Conservation (phyloP, 257 asterid genomes). For the Striga asiatica region DNA sequence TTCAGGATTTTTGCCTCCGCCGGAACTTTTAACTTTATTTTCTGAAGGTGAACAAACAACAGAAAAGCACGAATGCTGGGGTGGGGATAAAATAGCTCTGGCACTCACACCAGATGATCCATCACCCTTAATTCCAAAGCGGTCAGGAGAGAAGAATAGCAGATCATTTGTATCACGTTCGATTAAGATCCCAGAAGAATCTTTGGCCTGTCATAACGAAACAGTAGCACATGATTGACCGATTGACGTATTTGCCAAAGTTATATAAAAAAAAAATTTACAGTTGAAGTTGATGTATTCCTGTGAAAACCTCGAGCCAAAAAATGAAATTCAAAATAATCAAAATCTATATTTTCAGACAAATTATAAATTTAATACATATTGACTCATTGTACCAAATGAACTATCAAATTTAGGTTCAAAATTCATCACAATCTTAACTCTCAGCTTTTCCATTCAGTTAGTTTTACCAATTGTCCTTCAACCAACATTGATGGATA, state of each 20-base stretch:
- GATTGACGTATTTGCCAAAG: not conserved
- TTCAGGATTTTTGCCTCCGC: constrained; percentile 34
- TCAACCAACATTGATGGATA: constrained; percentile 10
- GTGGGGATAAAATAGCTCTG: constrained; percentile 26
- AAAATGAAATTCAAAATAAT: too few relatives aligned
- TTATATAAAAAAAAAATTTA: not conserved
- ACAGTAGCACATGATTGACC: constrained; percentile 7
- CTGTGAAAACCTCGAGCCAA: not conserved
- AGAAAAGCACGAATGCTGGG: constrained; percentile 38
- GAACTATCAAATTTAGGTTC: too few relatives aligned
- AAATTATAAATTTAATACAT: not conserved
- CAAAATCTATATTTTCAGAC: not conserved
- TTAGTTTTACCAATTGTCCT: constrained; percentile 9
- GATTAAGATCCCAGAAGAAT: constrained; percentile 34
- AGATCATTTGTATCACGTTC: constrained; percentile 46
- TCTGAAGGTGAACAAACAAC: constrained; percentile 48
- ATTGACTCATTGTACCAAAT: not conserved
- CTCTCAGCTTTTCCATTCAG: constrained; percentile 1
- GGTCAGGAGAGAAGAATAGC: constrained; percentile 55
- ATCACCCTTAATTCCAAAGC: constrained; percentile 33
- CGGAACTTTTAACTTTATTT: constrained; percentile 40
- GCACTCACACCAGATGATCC: constrained; percentile 29
- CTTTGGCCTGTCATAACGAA: constrained; percentile 35
- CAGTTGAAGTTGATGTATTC: not conserved
- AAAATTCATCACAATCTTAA: too few relatives aligned